These are phyloP conservation scores for Dothidotthia symphoricarpi DNA, from an alignment of 2,329 filamentous ascomycete genomes.

Conservation along the genomic window DNA sequence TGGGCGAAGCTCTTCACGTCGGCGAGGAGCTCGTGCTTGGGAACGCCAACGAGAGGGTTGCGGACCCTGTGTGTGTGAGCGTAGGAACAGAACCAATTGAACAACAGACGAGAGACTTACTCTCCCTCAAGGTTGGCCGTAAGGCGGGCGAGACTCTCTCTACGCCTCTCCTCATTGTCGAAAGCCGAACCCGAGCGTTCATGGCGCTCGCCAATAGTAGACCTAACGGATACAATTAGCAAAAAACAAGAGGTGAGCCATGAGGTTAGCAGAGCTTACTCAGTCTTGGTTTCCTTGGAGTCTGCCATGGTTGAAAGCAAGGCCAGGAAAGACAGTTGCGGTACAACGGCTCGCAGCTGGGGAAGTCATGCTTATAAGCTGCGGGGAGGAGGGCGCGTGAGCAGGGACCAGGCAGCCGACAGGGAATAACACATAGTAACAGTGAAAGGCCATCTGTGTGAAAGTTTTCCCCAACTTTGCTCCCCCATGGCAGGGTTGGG, in stretches of 20 bases:
- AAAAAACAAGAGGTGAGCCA: not conserved
- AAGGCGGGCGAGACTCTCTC: constrained; percentile 23
- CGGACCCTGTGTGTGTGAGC: constrained; percentile 46
- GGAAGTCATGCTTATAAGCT: constrained; percentile 9
- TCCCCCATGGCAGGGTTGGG: too few species aligned
- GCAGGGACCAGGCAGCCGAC: constrained; percentile 6
- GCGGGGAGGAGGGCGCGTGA: constrained; percentile 3
- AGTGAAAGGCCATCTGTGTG: too few species aligned
- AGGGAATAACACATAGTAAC: too few species aligned
- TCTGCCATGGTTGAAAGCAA: constrained; percentile 12
- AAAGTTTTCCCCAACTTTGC: too few species aligned
- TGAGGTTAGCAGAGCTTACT: constrained; percentile 9
- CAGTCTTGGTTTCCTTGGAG: constrained; percentile 15
- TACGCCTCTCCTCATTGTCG: constrained; percentile 24
- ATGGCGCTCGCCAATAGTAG: constrained; percentile 11
- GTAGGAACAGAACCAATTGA: not conserved
- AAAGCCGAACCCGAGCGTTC: constrained; percentile 25
- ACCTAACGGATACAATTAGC: constrained; percentile 13
- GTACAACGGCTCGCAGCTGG: not conserved
- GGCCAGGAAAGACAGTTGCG: constrained; percentile 1
- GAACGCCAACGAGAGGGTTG: constrained; percentile 58
- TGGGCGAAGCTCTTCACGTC: constrained; percentile 62
- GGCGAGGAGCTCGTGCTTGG: constrained; percentile 52
- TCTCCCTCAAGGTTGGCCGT: constrained; percentile 34
- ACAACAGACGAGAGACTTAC: constrained; percentile 19